Percentiles rank a stretch among this genome's conserved stretches.
Evolutionary conservation across 1,284 basidiomycete species (phyloP).

Genomic region (Tilletia walkeri): DNA sequence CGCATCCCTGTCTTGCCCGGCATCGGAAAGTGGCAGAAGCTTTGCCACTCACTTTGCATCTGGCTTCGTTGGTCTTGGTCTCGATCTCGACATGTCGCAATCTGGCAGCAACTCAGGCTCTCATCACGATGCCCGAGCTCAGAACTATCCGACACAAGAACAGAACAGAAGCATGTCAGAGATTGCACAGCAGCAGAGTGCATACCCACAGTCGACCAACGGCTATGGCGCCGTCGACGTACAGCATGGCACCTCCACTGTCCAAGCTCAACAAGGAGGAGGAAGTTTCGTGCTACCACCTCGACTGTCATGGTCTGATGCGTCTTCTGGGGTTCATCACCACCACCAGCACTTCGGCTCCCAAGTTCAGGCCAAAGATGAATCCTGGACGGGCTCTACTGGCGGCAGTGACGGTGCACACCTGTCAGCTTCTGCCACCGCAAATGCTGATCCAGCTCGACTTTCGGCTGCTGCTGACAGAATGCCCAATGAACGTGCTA

Average conservation of each 20-base stretch:
- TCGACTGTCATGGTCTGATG: background rate
- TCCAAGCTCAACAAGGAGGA: background rate
- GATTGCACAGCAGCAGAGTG: background rate
- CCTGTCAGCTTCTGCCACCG: background rate
- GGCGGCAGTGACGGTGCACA: background rate
- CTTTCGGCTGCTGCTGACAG: background rate
- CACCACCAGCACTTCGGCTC: background rate
- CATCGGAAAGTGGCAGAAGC: background rate
- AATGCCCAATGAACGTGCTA: background rate
- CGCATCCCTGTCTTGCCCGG: background rate
- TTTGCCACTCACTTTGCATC: background rate
- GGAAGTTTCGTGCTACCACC: background rate
- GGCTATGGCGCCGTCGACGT: background rate
- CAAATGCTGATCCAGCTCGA: background rate
- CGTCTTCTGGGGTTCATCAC: background rate
- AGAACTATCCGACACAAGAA: background rate
- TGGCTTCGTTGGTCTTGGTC: slow-evolving; percentile 2
- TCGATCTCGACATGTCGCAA: slow-evolving; percentile 2
- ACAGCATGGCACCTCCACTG: background rate
- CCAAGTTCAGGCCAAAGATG: background rate
- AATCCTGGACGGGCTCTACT: background rate
- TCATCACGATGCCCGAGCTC: background rate
- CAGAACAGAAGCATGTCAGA: no score
- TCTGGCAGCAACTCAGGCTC: background rate
- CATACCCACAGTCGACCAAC: background rate